Base-by-base conservation (phyloP, 2,329 filamentous ascomycete species). In the Alternaria panax region DNA sequence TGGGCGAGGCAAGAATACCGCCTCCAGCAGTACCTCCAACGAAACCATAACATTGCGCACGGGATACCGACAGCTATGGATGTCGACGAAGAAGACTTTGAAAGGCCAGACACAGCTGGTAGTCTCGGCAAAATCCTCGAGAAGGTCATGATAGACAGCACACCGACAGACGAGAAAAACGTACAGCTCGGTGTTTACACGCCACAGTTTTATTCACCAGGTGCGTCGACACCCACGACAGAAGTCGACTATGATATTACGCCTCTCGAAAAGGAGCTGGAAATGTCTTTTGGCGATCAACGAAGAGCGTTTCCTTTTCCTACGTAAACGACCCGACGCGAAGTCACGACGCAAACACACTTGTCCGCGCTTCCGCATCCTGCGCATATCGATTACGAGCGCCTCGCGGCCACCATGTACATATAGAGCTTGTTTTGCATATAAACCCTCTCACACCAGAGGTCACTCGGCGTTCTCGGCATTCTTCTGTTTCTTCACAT, bases 1-100 rank as follows among this genome's bases (percentile, higher is more conserved):
- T 84, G 82, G 82, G 79, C 80, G 36, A 75, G 81, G 16, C 82
- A 84, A 65, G 79, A 80, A 54, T 80, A 80, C 57, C 78, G 82
- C 1, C 68, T 84, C 2, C 74, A 80, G 34, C 78, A 82, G 57
- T 83, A 82, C 58, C 73, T 84, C 7, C 73, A 80, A 41, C 78
- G 82, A 42, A 84, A 84, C 63, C 77, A 78, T 66, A 80, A 81
- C 57, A 71, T 83, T 16, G 75, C 80, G 1, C 76, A 81, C 52
- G 78, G 79, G 11, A 73, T 83, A 14, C 78, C 80, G 1, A 78
- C 78, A 4, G 66, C 78, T 3, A 72, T 81, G 72, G 78, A 81
- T 16, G 76, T 82, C 5, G 78, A 81, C 46, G 81, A 83, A 45
- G 81, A 83, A 60, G 77, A 80, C 11, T 81, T 80, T 45, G 80